These are phyloP conservation scores for Blastosporella zonata DNA, from an alignment of 1,284 basidiomycete genomes.

Conservation along the genomic window DNA sequence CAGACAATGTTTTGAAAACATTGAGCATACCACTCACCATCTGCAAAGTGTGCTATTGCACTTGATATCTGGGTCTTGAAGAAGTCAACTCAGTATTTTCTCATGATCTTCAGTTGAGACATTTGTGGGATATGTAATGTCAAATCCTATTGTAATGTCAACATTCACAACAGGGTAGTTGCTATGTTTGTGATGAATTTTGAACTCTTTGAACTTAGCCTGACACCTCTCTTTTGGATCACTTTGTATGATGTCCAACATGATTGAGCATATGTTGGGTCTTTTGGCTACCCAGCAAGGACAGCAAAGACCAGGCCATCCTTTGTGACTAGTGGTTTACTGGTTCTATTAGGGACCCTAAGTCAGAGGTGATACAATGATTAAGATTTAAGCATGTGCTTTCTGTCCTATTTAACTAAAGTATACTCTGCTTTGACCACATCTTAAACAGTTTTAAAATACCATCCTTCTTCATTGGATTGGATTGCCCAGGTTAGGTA, in stretches of 20 bases:
- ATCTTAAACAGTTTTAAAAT: neutral
- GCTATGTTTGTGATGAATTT: neutral
- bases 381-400: neutral
- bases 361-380: neutral
- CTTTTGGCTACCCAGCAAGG: neutral
- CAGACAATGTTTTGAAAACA: neutral
- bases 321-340: neutral
- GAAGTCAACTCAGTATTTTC: neutral
- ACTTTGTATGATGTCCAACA: neutral
- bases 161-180: constrained; percentile 3
- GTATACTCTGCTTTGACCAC: neutral
- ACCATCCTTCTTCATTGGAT: neutral
- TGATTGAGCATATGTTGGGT: neutral
- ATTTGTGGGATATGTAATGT: neutral
- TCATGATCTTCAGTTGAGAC: neutral
- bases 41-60: neutral
- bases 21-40: neutral
- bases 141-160: neutral
- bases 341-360: neutral
- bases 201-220: neutral
- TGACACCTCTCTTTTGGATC: neutral
- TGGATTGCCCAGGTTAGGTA: neutral
- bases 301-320: neutral
- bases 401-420: constrained; percentile 1
- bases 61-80: neutral